These are phyloP conservation scores for Globisporangium uncinulatum DNA, from an alignment of 352 stramenopile species.

Conservation along the genomic window DNA sequence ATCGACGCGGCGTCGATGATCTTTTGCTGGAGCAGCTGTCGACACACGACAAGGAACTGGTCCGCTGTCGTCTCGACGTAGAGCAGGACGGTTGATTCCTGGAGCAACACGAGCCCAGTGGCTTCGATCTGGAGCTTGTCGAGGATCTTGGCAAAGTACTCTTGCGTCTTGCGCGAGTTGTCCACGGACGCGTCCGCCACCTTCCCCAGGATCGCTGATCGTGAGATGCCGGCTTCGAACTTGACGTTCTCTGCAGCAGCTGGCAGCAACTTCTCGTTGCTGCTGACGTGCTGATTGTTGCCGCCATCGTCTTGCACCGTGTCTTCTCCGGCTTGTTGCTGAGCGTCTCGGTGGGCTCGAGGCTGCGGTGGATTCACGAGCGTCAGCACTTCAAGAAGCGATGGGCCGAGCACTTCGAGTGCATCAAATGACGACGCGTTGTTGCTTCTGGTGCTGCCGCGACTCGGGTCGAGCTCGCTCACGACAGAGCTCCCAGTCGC, in stretches of 20 bases:
- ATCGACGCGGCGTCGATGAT: slow-evolving; percentile 37
- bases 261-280: slow-evolving; percentile 8
- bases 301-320: slow-evolving; percentile 4
- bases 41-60: slow-evolving; percentile 42
- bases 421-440: slow-evolving; percentile 23
- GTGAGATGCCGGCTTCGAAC: slow-evolving; percentile 39
- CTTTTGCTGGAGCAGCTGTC: slow-evolving; percentile 27
- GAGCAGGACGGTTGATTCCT: slow-evolving; percentile 44
- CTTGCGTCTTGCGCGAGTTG: slow-evolving; percentile 51
- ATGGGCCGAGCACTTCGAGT: slow-evolving; percentile 40
- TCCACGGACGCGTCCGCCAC: slow-evolving; percentile 31
- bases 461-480: slow-evolving; percentile 1
- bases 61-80: slow-evolving; percentile 58
- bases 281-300: neutral
- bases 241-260: slow-evolving; percentile 15
- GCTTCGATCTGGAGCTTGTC: slow-evolving; percentile 50
- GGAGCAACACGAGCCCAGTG: slow-evolving; percentile 47
- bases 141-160: slow-evolving; percentile 56
- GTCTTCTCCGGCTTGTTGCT: slow-evolving; percentile 21
- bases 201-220: slow-evolving; percentile 38
- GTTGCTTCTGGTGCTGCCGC: neutral
- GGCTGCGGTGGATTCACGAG: slow-evolving; percentile 33
- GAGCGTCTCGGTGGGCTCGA: slow-evolving; percentile 10
- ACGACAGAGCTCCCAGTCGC: neutral
- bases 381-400: slow-evolving; percentile 42